Conservation (phyloP, 768 basidiomycete species). For the Tricholomella constricta region DNA sequence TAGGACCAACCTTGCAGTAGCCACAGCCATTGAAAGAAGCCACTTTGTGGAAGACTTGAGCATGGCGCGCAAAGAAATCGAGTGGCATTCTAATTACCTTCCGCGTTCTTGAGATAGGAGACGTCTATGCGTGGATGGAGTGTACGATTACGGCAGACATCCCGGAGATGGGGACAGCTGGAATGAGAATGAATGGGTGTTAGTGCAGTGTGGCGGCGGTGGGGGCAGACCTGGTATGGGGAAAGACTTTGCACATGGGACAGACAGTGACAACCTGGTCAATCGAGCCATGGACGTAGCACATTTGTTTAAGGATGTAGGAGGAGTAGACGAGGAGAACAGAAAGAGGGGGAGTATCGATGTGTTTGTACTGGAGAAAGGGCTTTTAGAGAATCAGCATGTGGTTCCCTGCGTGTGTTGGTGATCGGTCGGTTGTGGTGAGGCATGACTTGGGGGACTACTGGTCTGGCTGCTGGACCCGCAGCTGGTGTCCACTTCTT, state of each 20-base stretch:
- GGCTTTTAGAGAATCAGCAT: slow-evolving; percentile 31
- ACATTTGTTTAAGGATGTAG: slow-evolving; percentile 52
- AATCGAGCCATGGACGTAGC: slow-evolving; percentile 68
- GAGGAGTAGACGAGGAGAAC: slow-evolving; percentile 14
- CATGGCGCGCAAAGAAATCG: slow-evolving; percentile 9
- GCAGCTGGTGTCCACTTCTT: slow-evolving; percentile 12
- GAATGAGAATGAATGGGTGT: slow-evolving; percentile 23
- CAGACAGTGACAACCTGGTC: slow-evolving; percentile 70
- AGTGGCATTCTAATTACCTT: slow-evolving; percentile 53
- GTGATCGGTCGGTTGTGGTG: slow-evolving; percentile 28
- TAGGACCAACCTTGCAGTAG: slow-evolving; percentile 76
- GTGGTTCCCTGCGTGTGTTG: slow-evolving; percentile 35
- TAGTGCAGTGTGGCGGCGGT: slow-evolving; percentile 7
- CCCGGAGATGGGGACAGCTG: slow-evolving; percentile 78
- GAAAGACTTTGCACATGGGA: slow-evolving; percentile 86
- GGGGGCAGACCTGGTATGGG: slow-evolving; percentile 55
- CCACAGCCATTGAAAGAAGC: slow-evolving; percentile 86
- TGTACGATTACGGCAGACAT: slow-evolving; percentile 73
- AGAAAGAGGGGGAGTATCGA: slow-evolving; percentile 36
- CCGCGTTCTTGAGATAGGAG: slow-evolving; percentile 82
- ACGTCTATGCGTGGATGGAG: slow-evolving; percentile 79
- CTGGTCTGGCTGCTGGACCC: not conserved
- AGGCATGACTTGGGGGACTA: slow-evolving; percentile 22
- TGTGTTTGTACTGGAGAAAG: slow-evolving; percentile 36
- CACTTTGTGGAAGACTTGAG: slow-evolving; percentile 43